These are phyloP conservation scores for Whalleya microplaca DNA, from an alignment of 2,329 filamentous ascomycete species.

Conservation along the genomic window DNA sequence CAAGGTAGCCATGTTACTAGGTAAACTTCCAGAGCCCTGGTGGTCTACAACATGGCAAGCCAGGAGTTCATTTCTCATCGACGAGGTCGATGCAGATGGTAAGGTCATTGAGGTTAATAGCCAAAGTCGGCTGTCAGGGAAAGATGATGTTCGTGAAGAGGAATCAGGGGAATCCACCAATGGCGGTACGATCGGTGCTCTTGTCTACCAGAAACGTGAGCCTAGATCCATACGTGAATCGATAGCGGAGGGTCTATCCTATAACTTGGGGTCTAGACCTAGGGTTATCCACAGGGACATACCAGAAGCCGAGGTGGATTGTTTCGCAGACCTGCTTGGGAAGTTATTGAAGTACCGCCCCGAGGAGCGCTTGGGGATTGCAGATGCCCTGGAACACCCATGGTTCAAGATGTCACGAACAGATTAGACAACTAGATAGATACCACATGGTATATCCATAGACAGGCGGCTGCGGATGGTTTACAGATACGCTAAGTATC, in stretches of 20 bases:
- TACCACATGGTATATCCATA: no score
- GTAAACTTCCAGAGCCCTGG: slow-evolving; percentile 37
- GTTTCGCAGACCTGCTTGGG: slow-evolving; percentile 32
- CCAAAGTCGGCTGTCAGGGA: no score
- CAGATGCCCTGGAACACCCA: slow-evolving; percentile 24
- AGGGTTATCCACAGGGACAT: slow-evolving; percentile 10
- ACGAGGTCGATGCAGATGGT: slow-evolving; percentile 22
- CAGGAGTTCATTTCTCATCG: slow-evolving; percentile 27
- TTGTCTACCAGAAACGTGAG: neutral
- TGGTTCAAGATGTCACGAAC: slow-evolving; percentile 30
- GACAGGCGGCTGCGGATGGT: no score
- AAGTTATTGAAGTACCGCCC: slow-evolving; percentile 28
- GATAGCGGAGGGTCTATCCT: slow-evolving; percentile 9
- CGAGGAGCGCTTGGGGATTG: slow-evolving; percentile 14
- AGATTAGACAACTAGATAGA: no score
- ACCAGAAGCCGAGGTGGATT: slow-evolving; percentile 20
- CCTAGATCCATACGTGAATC: slow-evolving; percentile 20
- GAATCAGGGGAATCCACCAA: no score
- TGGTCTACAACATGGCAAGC: slow-evolving; percentile 36
- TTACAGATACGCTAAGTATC: no score
- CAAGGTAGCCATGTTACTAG: slow-evolving; percentile 35
- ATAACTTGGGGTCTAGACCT: slow-evolving; percentile 1
- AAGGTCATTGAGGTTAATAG: slow-evolving; percentile 8
- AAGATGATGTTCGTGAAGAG: no score
- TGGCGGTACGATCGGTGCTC: no score